phyloP scores from a whole-genome alignment of 1,284 basidiomycete species.

The Marasmius fiardii region DNA sequence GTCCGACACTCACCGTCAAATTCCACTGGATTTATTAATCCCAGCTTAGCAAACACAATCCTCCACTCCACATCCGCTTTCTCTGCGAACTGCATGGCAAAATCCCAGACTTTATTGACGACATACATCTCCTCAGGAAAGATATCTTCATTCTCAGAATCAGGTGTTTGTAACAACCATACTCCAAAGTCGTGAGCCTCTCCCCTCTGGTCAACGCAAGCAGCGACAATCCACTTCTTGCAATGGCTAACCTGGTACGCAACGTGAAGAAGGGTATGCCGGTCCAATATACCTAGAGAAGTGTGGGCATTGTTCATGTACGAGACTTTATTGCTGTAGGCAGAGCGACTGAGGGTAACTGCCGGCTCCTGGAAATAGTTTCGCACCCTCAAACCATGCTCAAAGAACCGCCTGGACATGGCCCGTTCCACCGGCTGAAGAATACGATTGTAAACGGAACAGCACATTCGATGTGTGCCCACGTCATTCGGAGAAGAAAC shows the following conservation, averaged over 20 bases:
- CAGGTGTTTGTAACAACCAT: conserved; percentile 51
- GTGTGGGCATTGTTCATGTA: conserved; percentile 39
- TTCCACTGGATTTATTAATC: conserved; percentile 53
- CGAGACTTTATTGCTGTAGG: conserved; percentile 36
- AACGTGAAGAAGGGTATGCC: conserved; percentile 70
- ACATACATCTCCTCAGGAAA: conserved; percentile 27
- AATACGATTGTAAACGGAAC: conserved; percentile 69
- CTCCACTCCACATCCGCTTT: conserved; percentile 77
- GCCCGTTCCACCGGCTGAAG: conserved; percentile 54
- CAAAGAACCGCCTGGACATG: conserved; percentile 50
- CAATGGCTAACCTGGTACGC: conserved; percentile 64
- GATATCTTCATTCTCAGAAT: conserved; percentile 26
- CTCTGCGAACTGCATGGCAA: conserved; percentile 55
- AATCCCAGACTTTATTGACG: conserved; percentile 62
- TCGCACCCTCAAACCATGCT: conserved; percentile 33
- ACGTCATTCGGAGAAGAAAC: conserved; percentile 35
- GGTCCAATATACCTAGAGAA: conserved; percentile 65
- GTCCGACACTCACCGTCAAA: conserved; percentile 54
- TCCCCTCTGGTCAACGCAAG: conserved; percentile 74
- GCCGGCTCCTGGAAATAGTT: conserved; percentile 61
- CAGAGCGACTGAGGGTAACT: conserved; percentile 55
- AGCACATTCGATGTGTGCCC: conserved; percentile 47
- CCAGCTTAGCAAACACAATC: conserved; percentile 66
- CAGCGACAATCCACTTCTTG: conserved; percentile 71
- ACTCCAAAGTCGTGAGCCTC: conserved; percentile 66